These are phyloP conservation scores for Mycena rebaudengoi DNA, from an alignment of 768 basidiomycete species.

Conservation along the genomic window DNA sequence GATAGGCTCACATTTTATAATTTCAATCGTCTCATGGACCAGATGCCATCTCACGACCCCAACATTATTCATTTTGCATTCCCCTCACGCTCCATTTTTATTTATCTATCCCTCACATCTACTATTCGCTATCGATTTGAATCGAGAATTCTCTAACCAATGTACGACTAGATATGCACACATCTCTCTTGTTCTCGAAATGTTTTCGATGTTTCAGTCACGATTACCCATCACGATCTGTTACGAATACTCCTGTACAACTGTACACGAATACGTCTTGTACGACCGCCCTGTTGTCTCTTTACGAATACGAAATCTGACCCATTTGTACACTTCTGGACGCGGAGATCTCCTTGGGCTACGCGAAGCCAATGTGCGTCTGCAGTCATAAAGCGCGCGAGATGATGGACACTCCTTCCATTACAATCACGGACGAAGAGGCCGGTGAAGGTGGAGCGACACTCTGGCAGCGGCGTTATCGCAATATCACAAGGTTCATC, in stretches of 20 bases:
- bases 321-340: constrained; percentile 5
- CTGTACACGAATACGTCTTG: constrained; percentile 20
- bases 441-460: constrained; percentile 20
- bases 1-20: too few relatives aligned
- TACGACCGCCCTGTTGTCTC: constrained; percentile 27
- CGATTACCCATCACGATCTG: constrained; percentile 40
- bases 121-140: constrained; percentile 28
- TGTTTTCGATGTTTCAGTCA: constrained; percentile 39
- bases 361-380: neutral
- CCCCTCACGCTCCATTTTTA: constrained; percentile 25
- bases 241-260: constrained; percentile 32
- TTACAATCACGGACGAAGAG: constrained; percentile 19
- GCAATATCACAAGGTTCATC: neutral
- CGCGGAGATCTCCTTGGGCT: neutral
- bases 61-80: constrained; percentile 22
- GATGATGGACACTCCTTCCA: constrained; percentile 15
- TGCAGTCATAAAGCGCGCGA: too few relatives aligned
- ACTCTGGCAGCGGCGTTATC: constrained; percentile 1
- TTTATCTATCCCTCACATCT: constrained; percentile 38
- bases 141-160: constrained; percentile 35
- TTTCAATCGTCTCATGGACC: too few relatives aligned
- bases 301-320: constrained; percentile 31
- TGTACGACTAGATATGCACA: constrained; percentile 82
- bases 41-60: constrained; percentile 20
- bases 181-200: constrained; percentile 42